phyloP scores from a whole-genome alignment of 192 early-diverging fungal genomes.

The Podila epicladia region DNA sequence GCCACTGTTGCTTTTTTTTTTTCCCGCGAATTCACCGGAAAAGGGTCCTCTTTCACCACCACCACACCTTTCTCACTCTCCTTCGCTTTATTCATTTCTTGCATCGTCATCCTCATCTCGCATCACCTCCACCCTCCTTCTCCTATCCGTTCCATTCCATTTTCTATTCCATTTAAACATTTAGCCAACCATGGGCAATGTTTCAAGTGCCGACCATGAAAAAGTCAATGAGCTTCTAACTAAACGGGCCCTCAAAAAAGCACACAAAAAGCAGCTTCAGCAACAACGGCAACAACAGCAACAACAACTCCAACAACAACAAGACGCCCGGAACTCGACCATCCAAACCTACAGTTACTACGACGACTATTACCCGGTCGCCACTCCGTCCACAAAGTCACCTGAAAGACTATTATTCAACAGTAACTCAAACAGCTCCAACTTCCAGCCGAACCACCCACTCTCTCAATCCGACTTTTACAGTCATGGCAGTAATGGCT shows the following conservation, averaged over 20 bases:
- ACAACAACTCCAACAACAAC: not conserved
- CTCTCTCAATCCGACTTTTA: not conserved
- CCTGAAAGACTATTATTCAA: not conserved
- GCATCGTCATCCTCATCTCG: too few relatives aligned
- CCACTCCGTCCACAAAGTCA: not conserved
- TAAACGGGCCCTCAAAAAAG: not conserved
- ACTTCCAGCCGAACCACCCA: not conserved
- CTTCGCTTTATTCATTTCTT: too few relatives aligned
- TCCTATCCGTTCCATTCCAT: too few relatives aligned
- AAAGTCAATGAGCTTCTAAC: not conserved
- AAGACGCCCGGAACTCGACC: not conserved
- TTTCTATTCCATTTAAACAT: too few relatives aligned
- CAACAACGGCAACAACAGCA: constrained; percentile 1
- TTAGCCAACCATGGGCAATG: not conserved
- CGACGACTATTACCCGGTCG: not conserved
- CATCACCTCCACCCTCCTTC: too few relatives aligned
- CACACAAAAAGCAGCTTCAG: constrained; percentile 1
- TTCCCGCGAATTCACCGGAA: too few relatives aligned
- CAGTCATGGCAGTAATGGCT: not conserved
- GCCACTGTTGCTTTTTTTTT: too few relatives aligned
- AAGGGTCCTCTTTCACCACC: too few relatives aligned
- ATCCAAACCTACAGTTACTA: not conserved
- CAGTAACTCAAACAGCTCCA: not conserved
- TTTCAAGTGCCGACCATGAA: not conserved
- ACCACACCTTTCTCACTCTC: too few relatives aligned